Evolutionary conservation across 805 yeast genomes (phyloP).

Genomic region (Ogataea haglerorum): DNA sequence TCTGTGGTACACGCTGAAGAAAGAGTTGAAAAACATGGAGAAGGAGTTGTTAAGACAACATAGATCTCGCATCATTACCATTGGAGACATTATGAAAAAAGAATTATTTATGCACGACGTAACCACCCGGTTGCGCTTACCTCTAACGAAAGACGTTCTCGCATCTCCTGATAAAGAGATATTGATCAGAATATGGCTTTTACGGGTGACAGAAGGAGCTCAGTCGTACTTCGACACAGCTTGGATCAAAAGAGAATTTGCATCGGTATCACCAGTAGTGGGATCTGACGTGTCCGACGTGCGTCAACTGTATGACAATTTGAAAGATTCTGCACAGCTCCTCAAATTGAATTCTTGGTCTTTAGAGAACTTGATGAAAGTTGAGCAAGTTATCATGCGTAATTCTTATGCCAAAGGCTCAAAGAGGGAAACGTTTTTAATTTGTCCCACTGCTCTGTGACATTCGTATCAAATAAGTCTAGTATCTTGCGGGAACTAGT

Average conservation of each 20-base stretch:
- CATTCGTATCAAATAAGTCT: not conserved
- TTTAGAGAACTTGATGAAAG: conserved; percentile 10
- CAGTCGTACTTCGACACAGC: not conserved
- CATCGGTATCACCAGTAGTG: not conserved
- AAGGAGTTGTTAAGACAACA: conserved; percentile 37
- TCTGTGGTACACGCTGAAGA: conserved; percentile 37
- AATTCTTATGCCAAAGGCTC: conserved; percentile 29
- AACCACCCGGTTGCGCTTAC: conserved; percentile 9
- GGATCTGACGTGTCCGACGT: too few relatives aligned
- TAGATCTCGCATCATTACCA: conserved; percentile 23
- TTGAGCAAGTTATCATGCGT: conserved; percentile 12
- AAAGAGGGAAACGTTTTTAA: conserved; percentile 22
- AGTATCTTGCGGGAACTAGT: conserved; percentile 36
- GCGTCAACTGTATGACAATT: too few relatives aligned
- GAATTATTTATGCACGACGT: conserved; percentile 9
- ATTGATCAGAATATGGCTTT: conserved; percentile 24
- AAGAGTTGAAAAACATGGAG: conserved; percentile 40
- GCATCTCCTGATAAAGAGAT: conserved; percentile 19
- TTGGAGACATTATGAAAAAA: conserved; percentile 24
- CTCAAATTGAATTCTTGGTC: not conserved
- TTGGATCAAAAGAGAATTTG: conserved; percentile 21
- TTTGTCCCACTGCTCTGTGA: conserved; percentile 17
- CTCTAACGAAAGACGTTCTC: conserved; percentile 6
- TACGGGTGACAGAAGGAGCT: conserved; percentile 13
- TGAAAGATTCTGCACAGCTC: too few relatives aligned